Evolutionary conservation across 306 rosid genomes (phyloP).

Genomic region (Erythrophleum fordii): DNA sequence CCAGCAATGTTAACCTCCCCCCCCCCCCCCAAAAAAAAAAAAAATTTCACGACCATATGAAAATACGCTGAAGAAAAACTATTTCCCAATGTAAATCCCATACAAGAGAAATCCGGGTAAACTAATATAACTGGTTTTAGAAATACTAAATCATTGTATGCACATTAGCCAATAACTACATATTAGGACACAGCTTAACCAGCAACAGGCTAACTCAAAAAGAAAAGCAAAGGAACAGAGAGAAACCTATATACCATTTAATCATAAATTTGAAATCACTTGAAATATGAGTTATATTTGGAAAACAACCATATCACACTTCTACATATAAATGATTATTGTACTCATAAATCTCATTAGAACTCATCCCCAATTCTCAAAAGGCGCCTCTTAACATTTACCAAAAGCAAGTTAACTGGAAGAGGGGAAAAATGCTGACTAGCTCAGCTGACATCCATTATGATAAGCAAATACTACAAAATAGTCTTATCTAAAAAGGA

Average conservation of each 20-base stretch:
- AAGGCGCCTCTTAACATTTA: neutral
- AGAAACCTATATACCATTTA: no score
- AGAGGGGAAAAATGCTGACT: neutral
- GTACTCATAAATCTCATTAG: neutral
- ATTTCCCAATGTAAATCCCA: neutral
- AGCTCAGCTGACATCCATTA: neutral
- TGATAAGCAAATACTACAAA: neutral
- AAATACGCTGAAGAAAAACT: neutral
- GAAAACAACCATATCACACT: no score
- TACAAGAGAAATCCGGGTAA: conserved; percentile 32
- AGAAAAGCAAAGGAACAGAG: neutral
- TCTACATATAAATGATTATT: no score
- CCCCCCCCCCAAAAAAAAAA: no score
- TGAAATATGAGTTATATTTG: no score
- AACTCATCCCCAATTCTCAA: neutral
- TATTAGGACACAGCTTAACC: neutral
- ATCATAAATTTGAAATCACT: no score
- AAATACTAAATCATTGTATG: conserved; percentile 10
- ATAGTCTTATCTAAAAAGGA: neutral
- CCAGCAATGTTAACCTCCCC: conserved; percentile 40
- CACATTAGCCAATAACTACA: neutral
- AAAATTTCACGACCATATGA: neutral
- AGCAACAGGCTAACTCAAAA: neutral
- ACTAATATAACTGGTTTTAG: conserved; percentile 41
- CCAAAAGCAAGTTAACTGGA: neutral